These are phyloP conservation scores for Kwoniella newhampshirensis DNA, from an alignment of 768 basidiomycete genomes.

Conservation along the genomic window DNA sequence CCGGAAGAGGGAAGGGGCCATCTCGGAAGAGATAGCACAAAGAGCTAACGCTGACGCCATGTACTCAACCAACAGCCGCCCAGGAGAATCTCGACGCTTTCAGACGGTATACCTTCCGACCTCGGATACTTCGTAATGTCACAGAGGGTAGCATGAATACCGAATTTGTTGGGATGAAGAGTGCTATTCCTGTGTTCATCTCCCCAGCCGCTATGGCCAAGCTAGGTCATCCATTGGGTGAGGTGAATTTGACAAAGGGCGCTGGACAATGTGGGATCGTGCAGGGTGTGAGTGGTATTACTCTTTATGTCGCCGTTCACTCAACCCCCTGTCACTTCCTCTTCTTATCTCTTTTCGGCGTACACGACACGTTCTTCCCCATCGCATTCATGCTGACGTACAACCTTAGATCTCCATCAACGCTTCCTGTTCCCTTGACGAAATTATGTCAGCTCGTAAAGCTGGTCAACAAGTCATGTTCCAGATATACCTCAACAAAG, in stretches of 20 bases:
- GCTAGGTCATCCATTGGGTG: slow-evolving; percentile 81
- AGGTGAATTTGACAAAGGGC: slow-evolving; percentile 75
- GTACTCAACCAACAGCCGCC: slow-evolving; percentile 26
- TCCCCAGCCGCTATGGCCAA: slow-evolving; percentile 53
- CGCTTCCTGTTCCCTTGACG: slow-evolving; percentile 53
- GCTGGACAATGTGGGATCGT: slow-evolving; percentile 68
- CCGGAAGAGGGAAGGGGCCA: no score
- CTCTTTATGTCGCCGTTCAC: no score
- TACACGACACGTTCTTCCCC: no score
- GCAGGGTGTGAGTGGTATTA: slow-evolving; percentile 58
- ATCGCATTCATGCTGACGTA: background rate
- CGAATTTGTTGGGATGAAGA: slow-evolving; percentile 44
- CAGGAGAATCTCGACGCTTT: slow-evolving; percentile 49
- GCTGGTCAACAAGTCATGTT: slow-evolving; percentile 51
- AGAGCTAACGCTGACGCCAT: background rate
- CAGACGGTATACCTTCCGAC: slow-evolving; percentile 51
- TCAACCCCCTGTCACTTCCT: no score
- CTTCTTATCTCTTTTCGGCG: background rate
- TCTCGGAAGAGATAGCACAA: no score
- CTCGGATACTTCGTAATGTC: slow-evolving; percentile 37
- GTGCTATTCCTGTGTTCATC: slow-evolving; percentile 46
- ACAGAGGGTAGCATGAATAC: slow-evolving; percentile 30
- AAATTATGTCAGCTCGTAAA: slow-evolving; percentile 50
- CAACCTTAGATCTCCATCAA: slow-evolving; percentile 52
- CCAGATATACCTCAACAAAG: slow-evolving; percentile 73